Base-by-base conservation (phyloP, 2,329 filamentous ascomycete species). In the Colletotrichum sp. region DNA sequence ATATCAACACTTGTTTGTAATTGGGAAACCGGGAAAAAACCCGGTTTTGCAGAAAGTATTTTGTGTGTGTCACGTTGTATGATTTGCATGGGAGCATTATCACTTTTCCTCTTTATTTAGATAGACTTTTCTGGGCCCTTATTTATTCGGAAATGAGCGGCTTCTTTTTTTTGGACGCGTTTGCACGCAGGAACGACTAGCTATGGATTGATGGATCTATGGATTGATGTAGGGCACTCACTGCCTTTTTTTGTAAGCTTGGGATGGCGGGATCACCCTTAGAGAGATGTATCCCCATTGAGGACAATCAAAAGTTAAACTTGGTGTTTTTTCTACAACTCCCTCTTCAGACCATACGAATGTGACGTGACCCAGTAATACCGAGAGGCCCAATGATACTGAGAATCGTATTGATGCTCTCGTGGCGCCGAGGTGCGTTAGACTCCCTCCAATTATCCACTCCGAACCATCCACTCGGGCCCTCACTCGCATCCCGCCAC, bases 41-140 rank as follows among this genome's bases (percentile, higher is more conserved):
- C 43, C 10, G 16, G 38, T 70, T 32, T 26, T 24, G 65, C 30
- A 30, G 28, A 43, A 30, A 28, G 30, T 67, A 34, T 21, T 55
- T 56, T 10, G 30, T 30, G 26, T 30, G 30, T 68, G 58, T 43
- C 32, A 43, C 30, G 58, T 52, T 52, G 43, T 52, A 52, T 52
- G 43, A 52, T 58, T 58, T 58, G 55, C 26, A 58, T 58, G 26
- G 55, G 55, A 30, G 55, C 43, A 52, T 52, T 13, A 7, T 52
- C 43, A 52, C 4, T 21, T 52, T 58, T 30, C 21, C 55, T 26
- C 18, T n/a, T n/a, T n/a, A 9, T 66, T 55, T 62, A 62, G 67
- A 69, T 38, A 69, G 30, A 61, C 76, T 34, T 78, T 62, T 62
- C 70, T 66, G 36, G 71, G 36, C 24, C 68, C 28, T 64, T 65